Conservation (phyloP, 495 filamentous ascomycete genomes). For the Darksidea phi region DNA sequence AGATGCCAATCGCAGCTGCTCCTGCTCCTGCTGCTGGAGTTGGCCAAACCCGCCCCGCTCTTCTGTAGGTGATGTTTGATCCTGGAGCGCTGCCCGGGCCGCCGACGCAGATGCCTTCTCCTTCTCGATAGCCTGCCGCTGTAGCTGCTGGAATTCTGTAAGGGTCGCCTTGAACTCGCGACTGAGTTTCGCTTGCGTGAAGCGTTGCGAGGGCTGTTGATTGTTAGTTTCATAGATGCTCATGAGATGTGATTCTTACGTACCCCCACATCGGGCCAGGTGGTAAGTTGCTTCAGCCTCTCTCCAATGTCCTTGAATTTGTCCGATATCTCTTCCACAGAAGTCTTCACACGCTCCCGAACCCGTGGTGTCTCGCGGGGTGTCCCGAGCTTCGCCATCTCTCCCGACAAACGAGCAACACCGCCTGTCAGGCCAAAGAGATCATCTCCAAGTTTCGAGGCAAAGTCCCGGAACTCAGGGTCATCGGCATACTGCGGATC, state of each 20-base stretch:
- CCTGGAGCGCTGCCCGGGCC: slow-evolving; percentile 69
- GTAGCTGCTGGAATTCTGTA: slow-evolving; percentile 84
- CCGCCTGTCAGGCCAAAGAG: slow-evolving; percentile 85
- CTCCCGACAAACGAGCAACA: slow-evolving; percentile 72
- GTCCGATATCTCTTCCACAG: slow-evolving; percentile 78
- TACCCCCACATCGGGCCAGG: slow-evolving; percentile 91
- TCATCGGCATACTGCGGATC: slow-evolving; percentile 80
- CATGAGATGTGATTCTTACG: slow-evolving; percentile 38
- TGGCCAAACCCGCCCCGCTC: slow-evolving; percentile 45
- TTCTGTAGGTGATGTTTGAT: slow-evolving; percentile 41
- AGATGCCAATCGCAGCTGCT: slow-evolving; percentile 76
- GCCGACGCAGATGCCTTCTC: slow-evolving; percentile 82
- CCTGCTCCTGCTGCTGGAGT: slow-evolving; percentile 73
- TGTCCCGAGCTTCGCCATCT: slow-evolving; percentile 83
- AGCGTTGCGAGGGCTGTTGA: slow-evolving; percentile 81
- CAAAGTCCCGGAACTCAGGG: slow-evolving; percentile 82
- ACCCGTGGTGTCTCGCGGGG: slow-evolving; percentile 87
- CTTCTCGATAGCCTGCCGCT: slow-evolving; percentile 86
- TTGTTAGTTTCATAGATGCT: slow-evolving; percentile 5
- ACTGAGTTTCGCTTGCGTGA: slow-evolving; percentile 90
- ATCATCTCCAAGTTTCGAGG: slow-evolving; percentile 76
- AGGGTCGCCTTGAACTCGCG: slow-evolving; percentile 85
- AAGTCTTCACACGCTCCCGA: slow-evolving; percentile 80
- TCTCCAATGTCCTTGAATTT: slow-evolving; percentile 94
- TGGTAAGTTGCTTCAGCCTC: slow-evolving; percentile 84